These are phyloP conservation scores for Graphilbum ipis-grandicollis DNA, from an alignment of 2,329 filamentous ascomycete species.

Conservation along the genomic window DNA sequence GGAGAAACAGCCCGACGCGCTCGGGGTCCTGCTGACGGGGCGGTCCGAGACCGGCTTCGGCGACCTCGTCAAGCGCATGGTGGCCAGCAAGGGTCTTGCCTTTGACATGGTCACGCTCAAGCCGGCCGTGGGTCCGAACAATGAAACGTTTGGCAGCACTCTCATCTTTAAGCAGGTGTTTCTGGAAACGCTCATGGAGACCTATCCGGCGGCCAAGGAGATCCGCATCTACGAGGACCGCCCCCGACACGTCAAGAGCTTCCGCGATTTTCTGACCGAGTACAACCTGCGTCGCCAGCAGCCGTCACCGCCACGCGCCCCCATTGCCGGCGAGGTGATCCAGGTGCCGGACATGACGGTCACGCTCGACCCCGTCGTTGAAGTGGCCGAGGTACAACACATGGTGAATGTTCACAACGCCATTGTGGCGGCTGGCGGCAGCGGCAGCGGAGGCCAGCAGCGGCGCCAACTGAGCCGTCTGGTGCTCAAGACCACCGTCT, in stretches of 20 bases:
- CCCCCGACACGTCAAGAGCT: slow-evolving; percentile 54
- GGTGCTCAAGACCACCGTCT: slow-evolving; percentile 70
- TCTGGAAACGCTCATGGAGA: slow-evolving; percentile 64
- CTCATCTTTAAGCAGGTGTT: slow-evolving; percentile 88
- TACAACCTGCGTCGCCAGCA: slow-evolving; percentile 40
- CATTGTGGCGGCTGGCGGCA: no score
- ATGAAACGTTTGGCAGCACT: slow-evolving; percentile 62
- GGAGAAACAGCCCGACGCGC: slow-evolving; percentile 66
- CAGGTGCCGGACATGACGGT: slow-evolving; percentile 65
- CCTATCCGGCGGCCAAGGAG: slow-evolving; percentile 68
- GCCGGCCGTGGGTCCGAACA: slow-evolving; percentile 63
- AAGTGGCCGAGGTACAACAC: slow-evolving; percentile 71
- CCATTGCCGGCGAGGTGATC: slow-evolving; percentile 64
- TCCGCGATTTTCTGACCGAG: slow-evolving; percentile 65
- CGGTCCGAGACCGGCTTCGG: slow-evolving; percentile 62
- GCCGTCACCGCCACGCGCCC: slow-evolving; percentile 9
- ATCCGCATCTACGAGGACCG: slow-evolving; percentile 60
- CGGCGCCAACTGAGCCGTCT: slow-evolving; percentile 22
- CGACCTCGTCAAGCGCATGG: slow-evolving; percentile 66
- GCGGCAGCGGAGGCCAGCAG: slow-evolving; percentile 36
- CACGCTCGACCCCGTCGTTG: slow-evolving; percentile 57
- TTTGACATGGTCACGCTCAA: slow-evolving; percentile 86
- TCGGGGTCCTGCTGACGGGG: slow-evolving; percentile 78
- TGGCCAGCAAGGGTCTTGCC: slow-evolving; percentile 56
- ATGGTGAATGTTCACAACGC: slow-evolving; percentile 80